A percentile compares a stretch with the other conserved stretches of the same genome.
Conservation (phyloP, 805 yeast species). For the Debaryomyces prosopidis region DNA sequence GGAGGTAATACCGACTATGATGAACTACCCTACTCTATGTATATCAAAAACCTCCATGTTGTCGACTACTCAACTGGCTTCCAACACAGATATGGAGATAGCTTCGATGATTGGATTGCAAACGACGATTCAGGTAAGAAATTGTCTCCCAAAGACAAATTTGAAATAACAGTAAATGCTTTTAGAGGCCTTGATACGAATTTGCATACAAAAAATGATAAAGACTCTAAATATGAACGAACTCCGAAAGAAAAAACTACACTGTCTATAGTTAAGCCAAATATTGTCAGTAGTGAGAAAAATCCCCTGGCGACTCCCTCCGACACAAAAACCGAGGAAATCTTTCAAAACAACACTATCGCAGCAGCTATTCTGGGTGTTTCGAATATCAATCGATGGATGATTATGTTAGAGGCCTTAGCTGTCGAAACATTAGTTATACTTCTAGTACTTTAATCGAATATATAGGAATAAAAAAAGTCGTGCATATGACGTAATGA, state of each 20-base stretch:
- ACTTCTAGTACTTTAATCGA: too few species aligned
- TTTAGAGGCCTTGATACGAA: background rate
- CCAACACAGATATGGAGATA: constrained; percentile 28
- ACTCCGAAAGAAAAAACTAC: too few species aligned
- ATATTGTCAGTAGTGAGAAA: too few species aligned
- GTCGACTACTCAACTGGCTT: constrained; percentile 30
- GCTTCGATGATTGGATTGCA: constrained; percentile 14
- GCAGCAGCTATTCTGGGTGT: too few species aligned
- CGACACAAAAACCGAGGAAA: too few species aligned
- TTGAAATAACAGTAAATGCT: background rate
- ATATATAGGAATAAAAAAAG: background rate
- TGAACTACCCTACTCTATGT: constrained; percentile 34
- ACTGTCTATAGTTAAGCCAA: too few species aligned
- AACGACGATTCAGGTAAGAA: background rate
- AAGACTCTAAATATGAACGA: too few species aligned
- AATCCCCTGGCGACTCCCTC: too few species aligned
- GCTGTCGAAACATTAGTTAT: too few species aligned
- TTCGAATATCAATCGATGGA: too few species aligned
- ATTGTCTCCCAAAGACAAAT: background rate
- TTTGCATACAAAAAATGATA: background rate
- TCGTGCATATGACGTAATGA: background rate
- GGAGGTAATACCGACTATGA: constrained; percentile 37
- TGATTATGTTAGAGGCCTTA: too few species aligned
- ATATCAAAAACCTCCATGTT: constrained; percentile 20
- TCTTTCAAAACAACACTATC: too few species aligned